Conservation (phyloP, 306 rosid species). For the Sicyos edulis region DNA sequence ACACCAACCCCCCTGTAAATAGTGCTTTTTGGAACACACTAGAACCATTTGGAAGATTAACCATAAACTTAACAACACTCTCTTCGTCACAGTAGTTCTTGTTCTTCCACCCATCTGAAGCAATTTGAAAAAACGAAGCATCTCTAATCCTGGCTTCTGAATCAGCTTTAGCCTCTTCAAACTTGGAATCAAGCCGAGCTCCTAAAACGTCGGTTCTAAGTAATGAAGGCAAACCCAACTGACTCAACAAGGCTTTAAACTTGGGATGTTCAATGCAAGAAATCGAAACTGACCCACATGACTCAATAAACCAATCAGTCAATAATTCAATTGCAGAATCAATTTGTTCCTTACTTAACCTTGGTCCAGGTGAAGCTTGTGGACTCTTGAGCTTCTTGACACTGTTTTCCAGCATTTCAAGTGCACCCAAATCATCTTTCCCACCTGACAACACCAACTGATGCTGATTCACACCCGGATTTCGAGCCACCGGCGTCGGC, state of each 20-base stretch:
- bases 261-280: constrained; percentile 67
- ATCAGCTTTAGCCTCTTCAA: constrained; percentile 54
- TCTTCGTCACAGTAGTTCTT: constrained; percentile 61
- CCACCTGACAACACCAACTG: constrained; percentile 84
- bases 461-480: constrained; percentile 35
- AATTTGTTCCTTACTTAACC: constrained; percentile 65
- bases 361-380: constrained; percentile 45
- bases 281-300: constrained; percentile 77
- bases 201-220: constrained; percentile 57
- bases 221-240: constrained; percentile 62
- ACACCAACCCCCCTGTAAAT: constrained; percentile 58
- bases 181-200: constrained; percentile 72
- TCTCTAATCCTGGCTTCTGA: constrained; percentile 76
- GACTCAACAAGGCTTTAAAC: constrained; percentile 63
- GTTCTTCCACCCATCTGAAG: constrained; percentile 77
- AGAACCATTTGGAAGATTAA: constrained; percentile 77
- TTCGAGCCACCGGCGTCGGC: constrained; percentile 28
- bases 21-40: constrained; percentile 69
- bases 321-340: constrained; percentile 66
- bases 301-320: constrained; percentile 82
- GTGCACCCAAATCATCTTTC: constrained; percentile 67
- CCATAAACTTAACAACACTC: constrained; percentile 66
- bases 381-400: constrained; percentile 84
- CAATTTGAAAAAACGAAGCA: constrained; percentile 77
- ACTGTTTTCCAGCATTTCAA: constrained; percentile 86